Percentiles rank a stretch among this genome's conserved stretches.
Conservation (phyloP, 108 stramenopile species). For the Thalassiosira profunda region DNA sequence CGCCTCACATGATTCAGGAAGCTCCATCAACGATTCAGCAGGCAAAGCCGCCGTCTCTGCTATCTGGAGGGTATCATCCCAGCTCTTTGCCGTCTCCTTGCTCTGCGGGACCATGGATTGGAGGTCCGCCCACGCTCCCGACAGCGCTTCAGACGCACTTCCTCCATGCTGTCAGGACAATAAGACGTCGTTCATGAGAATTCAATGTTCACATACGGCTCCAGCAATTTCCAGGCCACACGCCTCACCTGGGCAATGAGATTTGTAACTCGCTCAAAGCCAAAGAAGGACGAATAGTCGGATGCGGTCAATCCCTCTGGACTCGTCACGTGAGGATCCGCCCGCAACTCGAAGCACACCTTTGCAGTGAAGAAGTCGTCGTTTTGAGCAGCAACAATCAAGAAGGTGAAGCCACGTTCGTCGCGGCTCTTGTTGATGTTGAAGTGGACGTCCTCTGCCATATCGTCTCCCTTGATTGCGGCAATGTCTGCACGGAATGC, state of each 20-base stretch:
- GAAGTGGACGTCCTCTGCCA: background rate
- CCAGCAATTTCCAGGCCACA: background rate
- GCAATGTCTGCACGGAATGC: slow-evolving; percentile 1
- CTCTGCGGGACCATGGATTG: slow-evolving; percentile 6
- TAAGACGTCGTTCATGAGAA: too few relatives aligned
- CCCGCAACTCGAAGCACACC: slow-evolving; percentile 2
- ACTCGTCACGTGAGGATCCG: background rate
- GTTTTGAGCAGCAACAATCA: slow-evolving; percentile 10
- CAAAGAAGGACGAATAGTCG: slow-evolving; percentile 1
- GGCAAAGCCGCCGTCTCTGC: slow-evolving; percentile 9
- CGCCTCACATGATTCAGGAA: slow-evolving; percentile 3
- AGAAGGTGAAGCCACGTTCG: slow-evolving; percentile 7
- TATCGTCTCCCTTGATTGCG: background rate
- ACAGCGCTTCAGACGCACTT: background rate
- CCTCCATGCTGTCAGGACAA: too few relatives aligned
- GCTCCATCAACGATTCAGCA: slow-evolving; percentile 10
- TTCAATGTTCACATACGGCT: background rate
- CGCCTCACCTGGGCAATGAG: slow-evolving; percentile 8
- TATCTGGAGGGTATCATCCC: slow-evolving; percentile 7
- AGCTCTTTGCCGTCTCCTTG: slow-evolving; percentile 1
- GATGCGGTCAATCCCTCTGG: slow-evolving; percentile 10
- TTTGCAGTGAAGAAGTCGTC: slow-evolving; percentile 9
- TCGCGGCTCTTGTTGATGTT: slow-evolving; percentile 4
- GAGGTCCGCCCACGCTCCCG: background rate
- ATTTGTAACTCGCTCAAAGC: background rate